Conservation (phyloP, 805 yeast genomes). For the Sporopachydermia lactativora region DNA sequence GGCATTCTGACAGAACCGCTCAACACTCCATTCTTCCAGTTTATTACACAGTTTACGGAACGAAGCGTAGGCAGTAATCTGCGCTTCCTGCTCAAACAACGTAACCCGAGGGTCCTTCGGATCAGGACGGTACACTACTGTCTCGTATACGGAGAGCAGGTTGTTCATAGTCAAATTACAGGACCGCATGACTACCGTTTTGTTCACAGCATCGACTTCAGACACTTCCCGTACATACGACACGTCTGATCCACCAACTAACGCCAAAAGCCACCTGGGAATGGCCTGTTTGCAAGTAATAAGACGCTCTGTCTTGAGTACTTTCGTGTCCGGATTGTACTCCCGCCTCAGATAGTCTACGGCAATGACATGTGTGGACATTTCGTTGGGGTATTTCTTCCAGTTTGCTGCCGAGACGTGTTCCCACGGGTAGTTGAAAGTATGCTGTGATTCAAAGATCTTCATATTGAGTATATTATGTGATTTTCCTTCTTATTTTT, state of each 20-base stretch:
- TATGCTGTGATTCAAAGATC: slow-evolving; percentile 55
- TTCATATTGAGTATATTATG: slow-evolving; percentile 37
- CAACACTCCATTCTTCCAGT: slow-evolving; percentile 85
- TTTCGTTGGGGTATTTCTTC: slow-evolving; percentile 93
- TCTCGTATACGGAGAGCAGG: slow-evolving; percentile 68
- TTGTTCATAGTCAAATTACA: slow-evolving; percentile 72
- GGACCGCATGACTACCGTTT: slow-evolving; percentile 68
- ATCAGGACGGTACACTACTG: slow-evolving; percentile 72
- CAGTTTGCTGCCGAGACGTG: slow-evolving; percentile 93
- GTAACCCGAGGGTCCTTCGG: slow-evolving; percentile 38
- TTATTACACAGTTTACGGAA: slow-evolving; percentile 59
- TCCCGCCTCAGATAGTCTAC: slow-evolving; percentile 80
- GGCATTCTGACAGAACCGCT: slow-evolving; percentile 83
- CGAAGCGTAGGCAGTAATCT: slow-evolving; percentile 72
- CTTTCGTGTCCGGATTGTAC: slow-evolving; percentile 34
- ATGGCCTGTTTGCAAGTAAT: slow-evolving; percentile 80
- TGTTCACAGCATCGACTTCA: slow-evolving; percentile 54
- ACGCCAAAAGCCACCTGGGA: slow-evolving; percentile 62
- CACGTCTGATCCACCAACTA: slow-evolving; percentile 60
- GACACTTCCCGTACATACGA: slow-evolving; percentile 85
- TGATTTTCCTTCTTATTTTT: not conserved
- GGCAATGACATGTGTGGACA: slow-evolving; percentile 82
- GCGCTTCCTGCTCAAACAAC: slow-evolving; percentile 67
- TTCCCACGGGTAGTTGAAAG: slow-evolving; percentile 80
- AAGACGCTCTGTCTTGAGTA: slow-evolving; percentile 68